Base-by-base conservation (phyloP, 148 eudicot species). In the Chenopodium quinoa region DNA sequence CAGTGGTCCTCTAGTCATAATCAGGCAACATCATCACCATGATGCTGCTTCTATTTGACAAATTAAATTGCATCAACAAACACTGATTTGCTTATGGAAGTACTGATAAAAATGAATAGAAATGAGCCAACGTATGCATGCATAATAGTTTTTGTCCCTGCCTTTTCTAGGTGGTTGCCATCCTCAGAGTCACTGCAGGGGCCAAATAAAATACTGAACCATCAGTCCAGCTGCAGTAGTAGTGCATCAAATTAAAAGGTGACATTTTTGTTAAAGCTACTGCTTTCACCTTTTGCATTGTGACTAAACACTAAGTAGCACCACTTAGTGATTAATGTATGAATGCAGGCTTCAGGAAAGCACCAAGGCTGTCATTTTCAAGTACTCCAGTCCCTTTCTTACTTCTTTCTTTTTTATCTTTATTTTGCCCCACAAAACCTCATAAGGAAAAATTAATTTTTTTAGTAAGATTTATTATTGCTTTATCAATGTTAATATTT, bases 331-430 rank as follows among this genome's bases (percentile, higher is more conserved):
- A 80, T 72, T 56, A 64, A 27, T 75, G 82, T 67, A 78, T 81
- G 84, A 81, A 82, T 70, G 77, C 77, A 69, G 31, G 54, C 54
- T 68, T 78, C 62, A 69, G 84, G 76, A 81, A 74, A 85, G 76
- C 48, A 31, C 58, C 54, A 70, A 22, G 67, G 77, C 47, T 48
- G 71, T 84, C 75, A 52, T 40, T 63, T 48, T 84, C 83, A 71
- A 76, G 62, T 84, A 27, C 66, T 81, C 72, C 34, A 56, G 25
- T 81, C 79, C 58, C 82, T 85, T 85, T 78, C 86, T 58, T 54
- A 71, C 52, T 77, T 32, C 67, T 27, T 81, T 48, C 25, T 68
- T 22, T 46, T 29, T 29, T 34, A 7, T 69, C 76, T 29, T 52
- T 52, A 1, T 22, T 78, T 66, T 40, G 62, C 67, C 63, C 47